Conservation (phyloP, 495 filamentous ascomycete species). For the Podospora fimiseda region DNA sequence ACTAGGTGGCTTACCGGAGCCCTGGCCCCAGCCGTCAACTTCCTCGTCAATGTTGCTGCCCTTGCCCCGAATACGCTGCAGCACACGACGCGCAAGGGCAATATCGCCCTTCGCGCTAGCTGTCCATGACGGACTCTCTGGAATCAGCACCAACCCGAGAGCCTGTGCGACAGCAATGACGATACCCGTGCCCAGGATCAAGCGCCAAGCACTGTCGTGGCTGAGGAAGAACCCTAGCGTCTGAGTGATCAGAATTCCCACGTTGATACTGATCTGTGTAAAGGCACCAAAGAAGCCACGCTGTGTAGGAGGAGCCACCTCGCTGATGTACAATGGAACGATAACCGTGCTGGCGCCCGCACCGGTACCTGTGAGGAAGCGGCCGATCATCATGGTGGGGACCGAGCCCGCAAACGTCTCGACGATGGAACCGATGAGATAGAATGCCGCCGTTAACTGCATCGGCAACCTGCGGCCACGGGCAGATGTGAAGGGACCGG, state of each 20-base stretch:
- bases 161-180: conserved; percentile 59
- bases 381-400: conserved; percentile 58
- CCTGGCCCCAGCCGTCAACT: conserved; percentile 54
- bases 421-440: conserved; percentile 64
- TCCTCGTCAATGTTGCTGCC: conserved; percentile 68
- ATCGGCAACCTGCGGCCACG: conserved; percentile 70
- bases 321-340: conserved; percentile 93
- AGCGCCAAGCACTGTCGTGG: conserved; percentile 67
- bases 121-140: conserved; percentile 83
- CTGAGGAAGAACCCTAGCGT: conserved; percentile 81
- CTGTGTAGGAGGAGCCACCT: conserved; percentile 71
- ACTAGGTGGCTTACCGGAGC: conserved; percentile 23
- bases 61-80: conserved; percentile 69
- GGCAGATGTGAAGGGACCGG: conserved; percentile 64
- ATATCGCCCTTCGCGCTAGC: conserved; percentile 57
- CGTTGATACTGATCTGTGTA: conserved; percentile 89
- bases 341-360: conserved; percentile 84
- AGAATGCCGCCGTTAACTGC: conserved; percentile 66
- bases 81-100: conserved; percentile 52
- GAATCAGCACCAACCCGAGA: conserved; percentile 60
- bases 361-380: conserved; percentile 74
- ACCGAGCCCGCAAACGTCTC: conserved; percentile 68
- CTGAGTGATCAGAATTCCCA: conserved; percentile 85
- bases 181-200: conserved; percentile 71
- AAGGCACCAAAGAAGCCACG: conserved; percentile 85